These are phyloP conservation scores for Microcyclospora pomicola DNA, from an alignment of 2,329 filamentous ascomycete genomes.

Conservation along the genomic window DNA sequence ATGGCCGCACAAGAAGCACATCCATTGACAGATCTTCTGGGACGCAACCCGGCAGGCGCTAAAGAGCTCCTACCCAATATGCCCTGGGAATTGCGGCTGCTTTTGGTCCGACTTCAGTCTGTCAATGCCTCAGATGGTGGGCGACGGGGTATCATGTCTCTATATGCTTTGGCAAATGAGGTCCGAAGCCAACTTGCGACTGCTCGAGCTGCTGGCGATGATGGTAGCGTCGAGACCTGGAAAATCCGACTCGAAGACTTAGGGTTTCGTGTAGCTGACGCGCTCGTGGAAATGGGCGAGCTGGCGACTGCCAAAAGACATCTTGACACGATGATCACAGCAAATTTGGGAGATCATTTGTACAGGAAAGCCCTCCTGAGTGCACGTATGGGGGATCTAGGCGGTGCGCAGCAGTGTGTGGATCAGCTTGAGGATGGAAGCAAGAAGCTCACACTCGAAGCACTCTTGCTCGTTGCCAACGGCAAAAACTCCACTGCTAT, in stretches of 20 bases:
- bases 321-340: slow-evolving; percentile 43
- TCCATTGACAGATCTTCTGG: slow-evolving; percentile 43
- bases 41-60: slow-evolving; percentile 34
- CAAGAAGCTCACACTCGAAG: slow-evolving; percentile 39
- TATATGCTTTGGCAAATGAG: slow-evolving; percentile 60
- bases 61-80: slow-evolving; percentile 49
- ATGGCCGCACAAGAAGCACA: slow-evolving; percentile 48
- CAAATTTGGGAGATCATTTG: slow-evolving; percentile 28
- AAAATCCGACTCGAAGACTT: slow-evolving; percentile 58
- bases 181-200: slow-evolving; percentile 13
- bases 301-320: slow-evolving; percentile 64
- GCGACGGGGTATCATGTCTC: slow-evolving; percentile 71
- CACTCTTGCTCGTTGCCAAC: slow-evolving; percentile 66
- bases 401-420: slow-evolving; percentile 19
- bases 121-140: slow-evolving; percentile 75
- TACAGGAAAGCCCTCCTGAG: slow-evolving; percentile 49
- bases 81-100: slow-evolving; percentile 74
- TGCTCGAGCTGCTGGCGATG: slow-evolving; percentile 36
- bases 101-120: slow-evolving; percentile 72
- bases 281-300: slow-evolving; percentile 77
- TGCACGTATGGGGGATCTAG: slow-evolving; percentile 64
- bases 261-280: slow-evolving; percentile 50
- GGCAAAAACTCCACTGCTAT: slow-evolving; percentile 55
- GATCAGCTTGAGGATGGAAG: slow-evolving; percentile 9
- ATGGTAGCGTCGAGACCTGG: slow-evolving; percentile 53